Base-by-base conservation (phyloP, 202 grass and related monocot genomes). In the Elaeis oleifera region DNA sequence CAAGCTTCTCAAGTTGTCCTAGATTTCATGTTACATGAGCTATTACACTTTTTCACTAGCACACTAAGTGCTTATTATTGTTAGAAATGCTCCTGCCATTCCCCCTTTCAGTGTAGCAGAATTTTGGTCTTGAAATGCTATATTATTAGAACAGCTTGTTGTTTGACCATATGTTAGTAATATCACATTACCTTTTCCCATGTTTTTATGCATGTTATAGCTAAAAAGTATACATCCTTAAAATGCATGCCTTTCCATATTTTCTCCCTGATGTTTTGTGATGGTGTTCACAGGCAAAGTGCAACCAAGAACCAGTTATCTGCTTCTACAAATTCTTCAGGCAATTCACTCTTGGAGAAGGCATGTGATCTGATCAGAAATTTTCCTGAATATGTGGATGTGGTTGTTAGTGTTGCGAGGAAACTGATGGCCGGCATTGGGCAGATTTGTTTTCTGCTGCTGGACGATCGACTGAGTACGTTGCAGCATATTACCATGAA, bases 371-470 rank as follows among this genome's bases (percentile, higher is more conserved):
- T 97, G 58, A 74, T 97, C 23, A 73, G 72, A 49, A 97, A 89
- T 49, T 97, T 97, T 82, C 80, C 94, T 65, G 88, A 97, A 86
- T 97, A 92, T 84, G 82, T 86, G 80, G 85, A 97, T 68, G 94
- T 97, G 65, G 88, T 97, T 63, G 94, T 97, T 50, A 97, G 94
- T 84, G 94, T 97, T 80, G 94, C 94, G 61, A 92, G 94, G 69
- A 97, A 81, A 97, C 94, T 72, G 94, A 97, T 89, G 94, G 94
- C 8, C 79, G 94, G 15, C 94, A 97, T 69, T 97, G 94, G 94
- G 85, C 94, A 28, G 84, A 92, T 86, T 85, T 97, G 68, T 97
- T 97, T 64, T 79, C 82, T 70, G 77, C 88, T 74, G 94, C 94
- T 82, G 94, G 94, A 58, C 71, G 85, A 75, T 92, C 94, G 56